Percentiles rank a stretch among this genome's conserved stretches.
Evolutionary conservation across 306 rosid genomes (phyloP).

Genomic region (Vigna unguiculata): DNA sequence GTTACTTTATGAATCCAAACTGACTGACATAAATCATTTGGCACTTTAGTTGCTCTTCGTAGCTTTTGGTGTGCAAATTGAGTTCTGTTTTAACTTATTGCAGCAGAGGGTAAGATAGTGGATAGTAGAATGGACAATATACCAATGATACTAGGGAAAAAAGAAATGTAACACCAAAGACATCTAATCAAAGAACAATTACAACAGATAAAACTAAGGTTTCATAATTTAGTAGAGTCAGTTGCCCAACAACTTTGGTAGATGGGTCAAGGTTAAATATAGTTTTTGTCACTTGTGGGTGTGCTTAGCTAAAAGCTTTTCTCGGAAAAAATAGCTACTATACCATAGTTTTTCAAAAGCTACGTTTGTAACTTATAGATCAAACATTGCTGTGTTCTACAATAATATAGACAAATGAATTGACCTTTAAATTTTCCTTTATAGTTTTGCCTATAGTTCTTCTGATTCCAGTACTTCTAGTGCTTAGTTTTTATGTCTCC

Average conservation of each 20-base stretch:
- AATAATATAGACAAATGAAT: too few species aligned
- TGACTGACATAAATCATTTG: background rate
- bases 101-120: background rate
- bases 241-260: background rate
- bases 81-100: background rate
- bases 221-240: background rate
- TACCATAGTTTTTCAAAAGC: background rate
- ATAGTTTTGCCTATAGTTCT: background rate
- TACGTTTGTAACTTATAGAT: background rate
- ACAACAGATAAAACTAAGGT: background rate
- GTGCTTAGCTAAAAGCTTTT: background rate
- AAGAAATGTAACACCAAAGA: background rate
- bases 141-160: background rate
- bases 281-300: background rate
- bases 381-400: too few species aligned
- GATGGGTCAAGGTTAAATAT: background rate
- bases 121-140: background rate
- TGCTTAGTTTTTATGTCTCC: background rate
- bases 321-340: background rate
- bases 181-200: slow-evolving; percentile 1
- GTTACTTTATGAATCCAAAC: slow-evolving; percentile 18
- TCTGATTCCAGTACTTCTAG: background rate
- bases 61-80: background rate
- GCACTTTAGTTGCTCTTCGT: background rate
- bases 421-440: background rate